A percentile compares a stretch with the other conserved stretches of the same genome.
Conservation (phyloP, 202 grass and related monocot species). For the Alloteropsis angusta region DNA sequence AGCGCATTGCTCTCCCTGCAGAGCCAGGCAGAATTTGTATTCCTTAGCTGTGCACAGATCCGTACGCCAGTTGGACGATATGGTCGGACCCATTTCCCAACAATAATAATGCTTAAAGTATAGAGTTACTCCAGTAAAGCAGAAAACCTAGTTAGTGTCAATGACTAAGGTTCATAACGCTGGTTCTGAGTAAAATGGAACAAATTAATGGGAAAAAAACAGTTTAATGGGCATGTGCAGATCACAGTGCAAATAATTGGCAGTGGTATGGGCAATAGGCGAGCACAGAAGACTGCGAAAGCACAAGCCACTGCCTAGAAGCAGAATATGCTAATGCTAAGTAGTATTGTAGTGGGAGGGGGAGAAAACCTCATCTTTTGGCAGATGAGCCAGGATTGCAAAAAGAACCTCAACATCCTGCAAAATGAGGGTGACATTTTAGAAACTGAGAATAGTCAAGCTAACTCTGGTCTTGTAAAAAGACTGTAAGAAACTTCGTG, state of each 20-base stretch:
- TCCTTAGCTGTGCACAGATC: not conserved
- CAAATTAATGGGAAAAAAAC: not conserved
- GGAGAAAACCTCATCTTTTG: constrained; percentile 80
- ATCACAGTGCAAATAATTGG: not conserved
- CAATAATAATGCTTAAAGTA: not conserved
- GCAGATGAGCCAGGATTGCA: constrained; percentile 61
- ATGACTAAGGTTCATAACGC: constrained; percentile 3
- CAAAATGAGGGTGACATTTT: constrained; percentile 25
- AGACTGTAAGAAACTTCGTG: constrained; percentile 1
- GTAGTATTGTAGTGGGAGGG: not conserved
- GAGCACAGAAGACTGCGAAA: not conserved
- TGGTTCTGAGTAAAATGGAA: not conserved
- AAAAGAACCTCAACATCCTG: constrained; percentile 89
- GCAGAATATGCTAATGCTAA: not conserved
- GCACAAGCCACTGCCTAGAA: not conserved
- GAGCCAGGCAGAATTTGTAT: not conserved
- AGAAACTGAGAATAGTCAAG: constrained; percentile 18
- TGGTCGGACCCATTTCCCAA: not conserved
- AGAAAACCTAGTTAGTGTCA: constrained; percentile 3
- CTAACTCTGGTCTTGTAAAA: constrained; percentile 21
- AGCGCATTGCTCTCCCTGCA: not conserved
- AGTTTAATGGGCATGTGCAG: not conserved
- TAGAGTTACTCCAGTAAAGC: not conserved
- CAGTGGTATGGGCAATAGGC: not conserved
- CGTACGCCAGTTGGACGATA: not conserved